Evolutionary conservation across 257 asterid species (phyloP).

Genomic region (Datura wrightii): DNA sequence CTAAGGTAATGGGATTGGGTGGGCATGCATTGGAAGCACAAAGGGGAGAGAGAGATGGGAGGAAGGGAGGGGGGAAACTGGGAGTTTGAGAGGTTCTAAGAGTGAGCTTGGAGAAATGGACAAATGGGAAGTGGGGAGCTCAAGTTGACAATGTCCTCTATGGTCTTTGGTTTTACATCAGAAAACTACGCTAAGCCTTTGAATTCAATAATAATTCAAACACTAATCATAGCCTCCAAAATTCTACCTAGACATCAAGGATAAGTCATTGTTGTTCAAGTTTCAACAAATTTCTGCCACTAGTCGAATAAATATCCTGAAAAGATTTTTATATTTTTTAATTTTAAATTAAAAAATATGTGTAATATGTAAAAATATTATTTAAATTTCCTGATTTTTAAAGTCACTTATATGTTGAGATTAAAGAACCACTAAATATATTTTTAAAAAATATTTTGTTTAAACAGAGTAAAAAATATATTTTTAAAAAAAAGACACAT

Average conservation of each 20-base stretch:
- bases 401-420: too few species aligned
- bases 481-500: too few species aligned
- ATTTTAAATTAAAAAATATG: too few species aligned
- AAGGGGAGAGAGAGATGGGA: conserved; percentile 41
- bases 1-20: conserved; percentile 42
- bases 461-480: too few species aligned
- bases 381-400: too few species aligned
- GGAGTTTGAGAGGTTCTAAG: conserved; percentile 24
- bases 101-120: conserved; percentile 28
- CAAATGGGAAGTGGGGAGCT: conserved; percentile 47
- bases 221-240: background rate
- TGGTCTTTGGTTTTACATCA: conserved; percentile 34
- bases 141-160: conserved; percentile 44
- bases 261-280: background rate
- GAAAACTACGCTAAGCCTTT: conserved; percentile 36
- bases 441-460: too few species aligned
- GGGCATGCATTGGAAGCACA: conserved; percentile 40
- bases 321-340: too few species aligned
- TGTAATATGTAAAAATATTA: too few species aligned
- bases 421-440: too few species aligned
- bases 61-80: background rate
- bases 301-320: background rate
- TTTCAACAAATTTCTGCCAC: background rate
- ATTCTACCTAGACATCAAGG: background rate
- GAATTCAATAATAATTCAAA: background rate